Base-by-base conservation (phyloP, 441 rosid species). In the Erodium chrysanthum region DNA sequence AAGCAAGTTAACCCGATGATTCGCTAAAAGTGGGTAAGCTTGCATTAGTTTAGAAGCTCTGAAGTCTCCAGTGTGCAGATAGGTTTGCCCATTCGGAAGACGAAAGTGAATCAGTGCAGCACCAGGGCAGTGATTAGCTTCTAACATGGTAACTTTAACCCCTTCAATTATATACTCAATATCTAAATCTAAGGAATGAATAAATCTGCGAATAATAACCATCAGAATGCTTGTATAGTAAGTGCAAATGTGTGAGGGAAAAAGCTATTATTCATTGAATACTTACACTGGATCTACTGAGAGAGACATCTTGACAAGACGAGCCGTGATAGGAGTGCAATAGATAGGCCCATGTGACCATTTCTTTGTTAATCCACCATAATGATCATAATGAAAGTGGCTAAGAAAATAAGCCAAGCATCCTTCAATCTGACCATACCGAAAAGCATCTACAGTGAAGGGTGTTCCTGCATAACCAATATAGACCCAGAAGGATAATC, bases 71-170 rank as follows among this genome's bases (percentile, higher is more conserved):
- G 96, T 88, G 50, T 90, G 96, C 76, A 88, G 77, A 80, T 82
- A 83, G 71, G 86, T 73, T 4, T 82, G 76, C 68, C 91, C 91
- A 80, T 79, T 81, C 6, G 74, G 67, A 52, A 88, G 89, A 64
- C 77, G 73, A 66, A 88, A 83, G 69, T 83, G 86, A 71, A 90
- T 76, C 66, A 90, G 77, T 75, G 87, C 89, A 37, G 96, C 92
- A 71, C 92, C 96, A 0, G 94, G 94, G 58, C 94, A 90, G 66
- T 90, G 96, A 76, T 88, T 88, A 63, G 96, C 94, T 72, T 90
- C 92, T 29, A 88, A 70, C 46, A 90, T 74, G 25, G 92, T 86
- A 20, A 85, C 90, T 72, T 63, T 84, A 25, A 86, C 75, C 56
- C 87, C 87, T 66, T 81, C 79, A 68, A 88, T 80, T 67, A 68